Evolutionary conservation across 352 stramenopile genomes (phyloP).

Genomic region (Aphanomyces invadans): DNA sequence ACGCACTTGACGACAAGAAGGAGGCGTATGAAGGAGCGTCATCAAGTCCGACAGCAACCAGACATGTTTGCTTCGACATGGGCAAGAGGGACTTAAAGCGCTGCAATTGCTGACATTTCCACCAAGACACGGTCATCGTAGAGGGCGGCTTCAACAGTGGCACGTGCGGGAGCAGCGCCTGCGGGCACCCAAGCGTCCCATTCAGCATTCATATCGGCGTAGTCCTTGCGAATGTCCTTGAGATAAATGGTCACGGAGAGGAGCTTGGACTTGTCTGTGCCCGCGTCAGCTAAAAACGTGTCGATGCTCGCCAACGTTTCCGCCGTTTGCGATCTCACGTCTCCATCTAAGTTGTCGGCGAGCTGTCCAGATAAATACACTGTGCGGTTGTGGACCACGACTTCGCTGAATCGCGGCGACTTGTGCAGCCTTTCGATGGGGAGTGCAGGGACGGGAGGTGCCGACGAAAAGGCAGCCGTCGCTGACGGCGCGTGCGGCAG

Average conservation of each 20-base stretch:
- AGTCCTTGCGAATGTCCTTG: constrained; percentile 23
- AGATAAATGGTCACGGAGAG: constrained; percentile 23
- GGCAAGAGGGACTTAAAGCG: too few species aligned
- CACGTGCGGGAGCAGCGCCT: constrained; percentile 12
- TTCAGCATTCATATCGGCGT: constrained; percentile 19
- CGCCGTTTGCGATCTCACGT: not conserved
- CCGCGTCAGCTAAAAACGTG: constrained; percentile 17
- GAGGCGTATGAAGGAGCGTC: too few species aligned
- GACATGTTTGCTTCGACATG: too few species aligned
- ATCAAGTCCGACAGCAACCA: too few species aligned
- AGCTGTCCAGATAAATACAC: constrained; percentile 23
- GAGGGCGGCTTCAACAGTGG: constrained; percentile 11
- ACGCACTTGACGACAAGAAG: too few species aligned
- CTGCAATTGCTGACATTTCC: constrained; percentile 18
- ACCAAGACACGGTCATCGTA: constrained; percentile 19
- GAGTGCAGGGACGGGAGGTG: too few species aligned
- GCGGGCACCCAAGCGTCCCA: constrained; percentile 23
- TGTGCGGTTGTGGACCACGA: constrained; percentile 20
- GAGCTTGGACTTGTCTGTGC: constrained; percentile 14
- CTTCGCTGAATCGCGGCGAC: constrained; percentile 14
- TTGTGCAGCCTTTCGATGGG: too few species aligned
- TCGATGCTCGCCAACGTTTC: constrained; percentile 22
- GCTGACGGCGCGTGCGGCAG: too few species aligned
- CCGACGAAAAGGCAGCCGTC: too few species aligned
- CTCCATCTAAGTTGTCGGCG: constrained; percentile 15